Base-by-base conservation (phyloP, 2,329 filamentous ascomycete species). In the Fusarium tricinctum region DNA sequence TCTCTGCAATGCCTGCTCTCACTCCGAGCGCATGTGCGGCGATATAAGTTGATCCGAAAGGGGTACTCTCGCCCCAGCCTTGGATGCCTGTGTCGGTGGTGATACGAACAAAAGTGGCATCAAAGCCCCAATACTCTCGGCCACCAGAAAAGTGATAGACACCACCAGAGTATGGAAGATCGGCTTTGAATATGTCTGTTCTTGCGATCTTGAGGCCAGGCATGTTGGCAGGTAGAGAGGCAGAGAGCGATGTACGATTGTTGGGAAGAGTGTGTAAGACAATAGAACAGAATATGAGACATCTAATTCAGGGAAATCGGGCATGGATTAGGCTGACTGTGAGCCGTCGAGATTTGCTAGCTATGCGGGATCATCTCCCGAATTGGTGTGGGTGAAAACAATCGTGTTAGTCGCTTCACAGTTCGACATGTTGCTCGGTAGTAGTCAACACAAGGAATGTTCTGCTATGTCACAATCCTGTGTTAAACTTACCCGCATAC, bases 331-430 rank as follows among this genome's bases (percentile, higher is more conserved):
- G 17, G 49, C 33, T 14, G 10, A 30, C 20, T 33, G 26, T 12
- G 28, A 30, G 28, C 4, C 3, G 10, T 30, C 28, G 6, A 15
- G 28, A 30, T 23, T 30, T 65, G 39, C 15, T 23, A 26, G n/a
- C 3, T 10, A 10, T 8, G 12, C 66, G 65, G 51, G 39, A 66
- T 51, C 42, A 15, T 53, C 13, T 53, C 17, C 60, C 60, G 51
- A 66, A 35, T 26, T 50, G 20, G 28, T 44, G 49, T 12, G 32
- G 32, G 30, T 38, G 44, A 15, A 14, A 32, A 12, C 20, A 3
- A 6, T 35, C 20, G 32, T 67, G 28, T 68, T 63, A 63, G 58
- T 50, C 39, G 42, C 12, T 10, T 23, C 33, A 33, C 26, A 14
- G 10, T 15, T 14, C 14, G 6, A 47, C 32, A 19, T 28, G 22